phyloP scores from a whole-genome alignment of 139 green algal species.

The Cymbomonas tetramitiformis region DNA sequence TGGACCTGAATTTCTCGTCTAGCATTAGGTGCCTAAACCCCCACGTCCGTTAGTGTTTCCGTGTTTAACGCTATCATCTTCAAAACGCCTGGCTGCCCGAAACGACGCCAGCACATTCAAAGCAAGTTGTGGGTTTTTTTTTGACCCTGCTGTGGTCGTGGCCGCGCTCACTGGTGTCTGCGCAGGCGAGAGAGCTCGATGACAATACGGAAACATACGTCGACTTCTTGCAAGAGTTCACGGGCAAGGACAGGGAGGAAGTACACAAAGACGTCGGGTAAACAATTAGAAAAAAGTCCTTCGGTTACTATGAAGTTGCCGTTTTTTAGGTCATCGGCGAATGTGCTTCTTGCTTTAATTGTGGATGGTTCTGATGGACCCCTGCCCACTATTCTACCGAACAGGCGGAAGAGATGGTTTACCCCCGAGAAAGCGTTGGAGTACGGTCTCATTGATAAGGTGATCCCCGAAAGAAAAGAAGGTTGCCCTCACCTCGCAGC shows the following conservation, averaged over 20 bases:
- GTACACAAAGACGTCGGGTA: slow-evolving; percentile 36
- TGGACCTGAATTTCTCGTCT: not conserved
- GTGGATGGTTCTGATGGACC: not conserved
- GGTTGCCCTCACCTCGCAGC: slow-evolving; percentile 28
- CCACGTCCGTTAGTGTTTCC: not conserved
- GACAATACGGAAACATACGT: slow-evolving; percentile 41
- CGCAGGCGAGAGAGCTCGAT: slow-evolving; percentile 56
- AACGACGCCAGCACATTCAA: no score
- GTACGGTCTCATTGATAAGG: slow-evolving; percentile 76
- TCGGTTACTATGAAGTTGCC: slow-evolving; percentile 3
- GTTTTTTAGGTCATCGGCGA: no score
- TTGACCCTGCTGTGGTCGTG: no score
- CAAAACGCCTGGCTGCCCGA: no score
- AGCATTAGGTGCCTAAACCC: not conserved
- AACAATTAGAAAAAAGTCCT: no score
- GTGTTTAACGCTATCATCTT: not conserved
- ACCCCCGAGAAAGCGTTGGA: slow-evolving; percentile 63
- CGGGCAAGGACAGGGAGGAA: slow-evolving; percentile 39
- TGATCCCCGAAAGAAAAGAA: slow-evolving; percentile 33
- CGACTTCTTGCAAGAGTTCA: slow-evolving; percentile 44
- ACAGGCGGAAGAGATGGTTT: slow-evolving; percentile 41
- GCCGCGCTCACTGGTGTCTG: no score
- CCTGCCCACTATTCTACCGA: not conserved
- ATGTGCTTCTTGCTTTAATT: no score
- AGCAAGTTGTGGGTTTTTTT: no score